Conservation (phyloP, 176 grass and related monocot genomes). For the Carex parvula region DNA sequence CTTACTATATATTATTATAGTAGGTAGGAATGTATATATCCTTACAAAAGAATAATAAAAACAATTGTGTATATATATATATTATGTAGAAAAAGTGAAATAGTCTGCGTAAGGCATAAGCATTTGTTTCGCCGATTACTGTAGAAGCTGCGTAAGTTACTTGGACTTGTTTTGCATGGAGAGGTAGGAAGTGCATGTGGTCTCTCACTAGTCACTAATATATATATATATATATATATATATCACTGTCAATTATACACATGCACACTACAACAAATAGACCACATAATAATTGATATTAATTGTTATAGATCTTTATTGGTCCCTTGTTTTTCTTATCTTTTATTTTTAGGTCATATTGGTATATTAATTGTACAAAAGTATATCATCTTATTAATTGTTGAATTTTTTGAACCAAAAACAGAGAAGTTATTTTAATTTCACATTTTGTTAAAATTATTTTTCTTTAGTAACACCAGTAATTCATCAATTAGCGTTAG, state of each 20-base stretch:
- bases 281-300: not conserved
- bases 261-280: not conserved
- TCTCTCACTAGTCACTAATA: not conserved
- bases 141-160: not conserved
- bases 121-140: not conserved
- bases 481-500: not conserved
- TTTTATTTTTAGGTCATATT: not conserved
- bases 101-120: constrained; percentile 28
- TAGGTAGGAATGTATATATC: not conserved
- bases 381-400: too few species aligned
- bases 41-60: not conserved
- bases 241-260: not conserved
- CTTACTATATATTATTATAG: constrained; percentile 1
- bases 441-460: too few species aligned
- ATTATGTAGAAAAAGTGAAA: not conserved
- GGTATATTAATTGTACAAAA: not conserved
- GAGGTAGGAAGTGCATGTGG: not conserved
- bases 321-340: not conserved
- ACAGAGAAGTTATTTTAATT: not conserved
- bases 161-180: not conserved
- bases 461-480: too few species aligned
- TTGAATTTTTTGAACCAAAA: not conserved
- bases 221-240: too few species aligned
- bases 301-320: not conserved
- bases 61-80: not conserved